Base-by-base conservation (phyloP, 2,329 filamentous ascomycete species). In the Aspergillus unguis region DNA sequence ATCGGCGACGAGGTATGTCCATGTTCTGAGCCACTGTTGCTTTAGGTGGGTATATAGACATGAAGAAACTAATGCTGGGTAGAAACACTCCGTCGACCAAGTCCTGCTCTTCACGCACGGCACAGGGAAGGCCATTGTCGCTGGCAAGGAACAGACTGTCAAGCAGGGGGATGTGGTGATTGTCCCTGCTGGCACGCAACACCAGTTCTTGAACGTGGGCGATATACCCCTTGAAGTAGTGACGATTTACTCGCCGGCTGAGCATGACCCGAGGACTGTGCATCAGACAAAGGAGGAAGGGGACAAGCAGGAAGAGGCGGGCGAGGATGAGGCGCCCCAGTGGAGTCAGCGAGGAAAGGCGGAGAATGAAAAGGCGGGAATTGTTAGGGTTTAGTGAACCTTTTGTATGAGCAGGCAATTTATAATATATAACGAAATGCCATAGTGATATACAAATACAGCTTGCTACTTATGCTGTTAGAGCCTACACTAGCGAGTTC, bases 171-270 rank as follows among this genome's bases (percentile, higher is more conserved):
- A 84, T 67, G 68, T 85, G 11, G 78, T 86, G 26, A 76, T 85
- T 45, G 83, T 86, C 2, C 84, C 84, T 0, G 84, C 84, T 0
- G 84, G 84, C 0, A 86, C 83, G 2, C 80, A 83, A 65, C 83
- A 86, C 64, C 83, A 86, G 62, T 86, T 86, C 64, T 71, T 85
- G 45, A 86, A 85, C 52, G 82, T 75, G 2, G 83, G 83, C 1
- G 74, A 79, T 0, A 76, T 77, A 45, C 82, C 83, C 2, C 65
- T 86, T 47, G 80, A 85, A 58, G 64, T 86, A 35, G 80, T 85
- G 46, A 86, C 83, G 0, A 78, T 86, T 4, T 86, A 86, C 64
- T 77, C 77, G 9, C 83, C 83, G 0, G 83, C 82, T 0, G 83
- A 86, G 69, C 83, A 86, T 65, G 75, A 80, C 53, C 73, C 81